A percentile compares a stretch with the other conserved stretches of the same genome.
Conservation (phyloP, 2,329 filamentous ascomycete species). For the Mycocentrospora acerina region DNA sequence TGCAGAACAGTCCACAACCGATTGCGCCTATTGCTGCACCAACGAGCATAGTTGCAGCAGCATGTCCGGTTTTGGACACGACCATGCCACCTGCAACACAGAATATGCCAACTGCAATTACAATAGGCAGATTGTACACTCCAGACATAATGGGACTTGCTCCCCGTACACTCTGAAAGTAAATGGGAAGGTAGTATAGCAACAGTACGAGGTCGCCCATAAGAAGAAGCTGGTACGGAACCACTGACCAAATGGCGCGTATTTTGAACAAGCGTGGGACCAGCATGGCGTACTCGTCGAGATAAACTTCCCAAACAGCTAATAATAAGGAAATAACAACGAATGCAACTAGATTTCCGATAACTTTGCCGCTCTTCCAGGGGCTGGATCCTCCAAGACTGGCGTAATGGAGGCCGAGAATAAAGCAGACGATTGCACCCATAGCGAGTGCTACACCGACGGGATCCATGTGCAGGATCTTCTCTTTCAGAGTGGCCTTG, state of each 20-base stretch:
- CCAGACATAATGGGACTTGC: slow-evolving; percentile 28
- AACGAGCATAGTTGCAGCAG: slow-evolving; percentile 46
- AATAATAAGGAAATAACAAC: slow-evolving; percentile 50
- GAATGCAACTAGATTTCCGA: slow-evolving; percentile 53
- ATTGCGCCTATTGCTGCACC: slow-evolving; percentile 25
- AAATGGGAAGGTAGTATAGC: slow-evolving; percentile 30
- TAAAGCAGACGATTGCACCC: slow-evolving; percentile 24
- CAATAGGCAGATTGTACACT: slow-evolving; percentile 24
- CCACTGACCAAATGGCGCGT: slow-evolving; percentile 14
- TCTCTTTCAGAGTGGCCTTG: slow-evolving; percentile 5
- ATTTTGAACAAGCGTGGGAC: slow-evolving; percentile 25
- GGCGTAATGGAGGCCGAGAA: slow-evolving; percentile 32
- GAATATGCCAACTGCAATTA: too few species aligned
- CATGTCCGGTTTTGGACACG: slow-evolving; percentile 6
- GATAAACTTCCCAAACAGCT: slow-evolving; percentile 27
- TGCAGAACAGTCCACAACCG: slow-evolving; percentile 26
- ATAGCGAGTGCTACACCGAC: slow-evolving; percentile 21
- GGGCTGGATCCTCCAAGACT: slow-evolving; percentile 48
- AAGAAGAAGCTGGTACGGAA: slow-evolving; percentile 25
- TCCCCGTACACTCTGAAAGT: slow-evolving; percentile 31
- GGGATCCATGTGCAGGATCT: slow-evolving; percentile 27
- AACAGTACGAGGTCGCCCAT: slow-evolving; percentile 31
- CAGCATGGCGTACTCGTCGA: slow-evolving; percentile 31
- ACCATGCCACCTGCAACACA: too few species aligned
- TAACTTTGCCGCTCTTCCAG: slow-evolving; percentile 28